Evolutionary conservation across 202 grass and related monocot genomes (phyloP), one percentile per base, ranked within the genome.

Genomic region (Musa balbisiana): DNA sequence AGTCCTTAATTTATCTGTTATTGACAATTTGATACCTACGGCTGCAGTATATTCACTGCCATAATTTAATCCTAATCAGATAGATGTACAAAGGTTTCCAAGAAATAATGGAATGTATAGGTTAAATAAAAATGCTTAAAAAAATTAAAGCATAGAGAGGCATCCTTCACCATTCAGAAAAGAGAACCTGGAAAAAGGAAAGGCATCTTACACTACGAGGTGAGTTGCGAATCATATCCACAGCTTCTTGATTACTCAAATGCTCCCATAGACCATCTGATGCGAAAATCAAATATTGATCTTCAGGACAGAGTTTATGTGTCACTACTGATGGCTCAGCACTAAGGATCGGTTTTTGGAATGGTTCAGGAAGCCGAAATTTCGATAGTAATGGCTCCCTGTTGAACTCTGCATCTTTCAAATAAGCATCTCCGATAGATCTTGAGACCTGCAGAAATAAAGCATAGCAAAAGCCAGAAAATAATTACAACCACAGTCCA

Each of bases 231-330:
- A 91, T 78, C 62, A 88, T 81, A 76, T 85, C 78, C 49, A 88
- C 83, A 64, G 75, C 89, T 63, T 86, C 77, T 76, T 84, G 82
- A 77, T 88, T 88, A 55, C 69, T 85, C 73, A 91, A 63, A 52
- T 86, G 82, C 16, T 82, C 85, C 89, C 89, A 91, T 19, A 91
- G 67, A 49, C 89, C 89, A 85, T 91, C 85, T 23, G 85, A 91
- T 0, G 85, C 89, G 73, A 91, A 88, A 81, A 91, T 91, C 50
- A 88, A 74, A 53, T 88, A 91, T 59, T 85, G 86, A 64, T 91
- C 89, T 51, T 84, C 83, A 10, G 83, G 65, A 55, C 75, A 51
- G 2, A 91, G 70, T 71, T 51, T 82, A 52, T 83, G 83, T 52
- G 72, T 77, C 72, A 58, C 49, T 51, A 91, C 63, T 16, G 78